These are phyloP conservation scores for Cucumis sativus DNA, from an alignment of 306 rosid species.

Conservation along the genomic window DNA sequence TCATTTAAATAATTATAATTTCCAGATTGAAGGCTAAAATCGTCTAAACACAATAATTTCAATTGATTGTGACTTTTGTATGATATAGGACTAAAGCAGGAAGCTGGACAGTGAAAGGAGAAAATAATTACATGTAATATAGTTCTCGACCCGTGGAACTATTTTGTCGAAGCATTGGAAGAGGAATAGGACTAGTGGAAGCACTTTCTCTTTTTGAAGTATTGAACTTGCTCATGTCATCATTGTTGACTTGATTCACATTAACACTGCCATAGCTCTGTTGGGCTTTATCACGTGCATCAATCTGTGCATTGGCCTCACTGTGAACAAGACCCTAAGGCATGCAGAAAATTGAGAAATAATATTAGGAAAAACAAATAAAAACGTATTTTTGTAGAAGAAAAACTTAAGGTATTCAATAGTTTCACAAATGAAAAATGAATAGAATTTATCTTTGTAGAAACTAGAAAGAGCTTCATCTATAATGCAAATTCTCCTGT, in stretches of 20 bases:
- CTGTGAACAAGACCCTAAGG: neutral
- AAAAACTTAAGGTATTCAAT: neutral
- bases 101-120: constrained; percentile 10
- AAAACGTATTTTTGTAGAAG: neutral
- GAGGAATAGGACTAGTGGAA: constrained; percentile 49
- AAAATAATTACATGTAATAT: constrained; percentile 50
- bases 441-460: neutral
- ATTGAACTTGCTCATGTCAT: constrained; percentile 20
- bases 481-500: neutral
- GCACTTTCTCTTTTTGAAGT: constrained; percentile 6
- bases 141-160: constrained; percentile 29
- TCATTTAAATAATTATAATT: neutral
- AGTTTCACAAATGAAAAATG: neutral
- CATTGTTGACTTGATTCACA: constrained; percentile 19
- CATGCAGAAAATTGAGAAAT: neutral
- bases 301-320: constrained; percentile 23
- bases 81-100: neutral
- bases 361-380: neutral
- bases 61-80: neutral
- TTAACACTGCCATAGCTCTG: constrained; percentile 2
- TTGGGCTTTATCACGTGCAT: constrained; percentile 17
- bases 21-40: neutral
- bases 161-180: constrained; percentile 23
- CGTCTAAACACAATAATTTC: neutral
- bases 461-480: neutral